phyloP scores from a whole-genome alignment of 1,284 basidiomycete genomes.

The Schizophyllum commune region DNA sequence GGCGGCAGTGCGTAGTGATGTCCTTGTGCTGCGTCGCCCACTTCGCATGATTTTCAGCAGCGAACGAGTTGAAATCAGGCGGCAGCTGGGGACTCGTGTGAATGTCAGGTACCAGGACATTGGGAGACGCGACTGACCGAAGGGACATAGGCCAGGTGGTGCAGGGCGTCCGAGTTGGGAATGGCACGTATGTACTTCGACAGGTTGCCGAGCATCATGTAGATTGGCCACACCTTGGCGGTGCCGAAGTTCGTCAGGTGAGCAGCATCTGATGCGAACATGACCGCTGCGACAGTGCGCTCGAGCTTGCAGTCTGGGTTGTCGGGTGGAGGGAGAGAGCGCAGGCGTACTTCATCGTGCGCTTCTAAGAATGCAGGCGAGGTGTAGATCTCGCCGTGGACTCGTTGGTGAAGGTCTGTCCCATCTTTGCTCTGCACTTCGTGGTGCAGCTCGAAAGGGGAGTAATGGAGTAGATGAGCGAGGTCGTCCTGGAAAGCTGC shows the following conservation, averaged over 20 bases:
- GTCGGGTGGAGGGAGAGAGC: neutral
- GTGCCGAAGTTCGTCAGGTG: slow-evolving; percentile 25
- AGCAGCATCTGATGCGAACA: slow-evolving; percentile 26
- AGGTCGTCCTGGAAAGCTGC: slow-evolving; percentile 13
- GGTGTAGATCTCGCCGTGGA: slow-evolving; percentile 4
- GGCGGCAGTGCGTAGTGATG: slow-evolving; percentile 18
- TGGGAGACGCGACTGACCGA: neutral
- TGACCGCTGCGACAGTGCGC: slow-evolving; percentile 18
- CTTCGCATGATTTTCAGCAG: neutral
- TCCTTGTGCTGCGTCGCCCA: slow-evolving; percentile 8
- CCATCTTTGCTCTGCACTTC: neutral
- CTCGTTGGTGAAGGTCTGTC: neutral
- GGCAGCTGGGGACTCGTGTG: too few species aligned
- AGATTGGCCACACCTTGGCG: slow-evolving; percentile 25
- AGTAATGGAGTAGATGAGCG: slow-evolving; percentile 17
- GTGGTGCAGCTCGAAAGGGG: slow-evolving; percentile 19
- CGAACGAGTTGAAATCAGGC: neutral
- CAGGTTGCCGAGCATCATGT: slow-evolving; percentile 24
- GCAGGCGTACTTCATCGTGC: neutral
- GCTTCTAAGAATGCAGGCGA: neutral
- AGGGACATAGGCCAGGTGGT: neutral
- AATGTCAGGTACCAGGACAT: too few species aligned
- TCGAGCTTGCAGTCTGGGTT: slow-evolving; percentile 4
- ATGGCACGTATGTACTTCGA: slow-evolving; percentile 22
- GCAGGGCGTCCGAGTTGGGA: neutral